Conservation (phyloP, 495 filamentous ascomycete genomes). For the Aspergillus asperescens region DNA sequence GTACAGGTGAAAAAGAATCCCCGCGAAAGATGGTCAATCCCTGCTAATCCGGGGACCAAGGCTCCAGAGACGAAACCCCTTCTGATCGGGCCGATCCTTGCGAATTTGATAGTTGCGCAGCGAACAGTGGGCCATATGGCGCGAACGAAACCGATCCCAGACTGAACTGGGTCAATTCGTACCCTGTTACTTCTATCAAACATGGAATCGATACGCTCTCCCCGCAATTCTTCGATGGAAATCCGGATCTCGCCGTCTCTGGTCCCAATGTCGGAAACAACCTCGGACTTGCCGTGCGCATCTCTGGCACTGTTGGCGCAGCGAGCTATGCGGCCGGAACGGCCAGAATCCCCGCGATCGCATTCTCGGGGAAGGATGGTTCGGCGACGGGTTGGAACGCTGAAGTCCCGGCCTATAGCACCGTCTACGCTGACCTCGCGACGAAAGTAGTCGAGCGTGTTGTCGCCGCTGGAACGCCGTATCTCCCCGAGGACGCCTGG, state of each 20-base stretch:
- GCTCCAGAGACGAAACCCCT: slow-evolving; percentile 49
- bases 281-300: slow-evolving; percentile 43
- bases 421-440: slow-evolving; percentile 57
- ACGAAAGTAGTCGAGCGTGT: slow-evolving; percentile 50
- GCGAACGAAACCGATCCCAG: slow-evolving; percentile 50
- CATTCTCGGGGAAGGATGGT: slow-evolving; percentile 53
- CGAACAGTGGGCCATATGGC: slow-evolving; percentile 49
- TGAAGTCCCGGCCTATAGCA: slow-evolving; percentile 44
- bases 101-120: slow-evolving; percentile 55
- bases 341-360: slow-evolving; percentile 55
- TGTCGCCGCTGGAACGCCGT: slow-evolving; percentile 51
- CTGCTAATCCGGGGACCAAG: slow-evolving; percentile 10
- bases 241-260: slow-evolving; percentile 55
- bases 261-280: slow-evolving; percentile 62
- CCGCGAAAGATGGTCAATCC: too few relatives aligned
- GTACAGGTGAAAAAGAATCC: slow-evolving; percentile 40
- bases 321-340: slow-evolving; percentile 52
- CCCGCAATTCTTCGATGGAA: slow-evolving; percentile 45
- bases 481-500: slow-evolving; percentile 53
- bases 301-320: slow-evolving; percentile 61
- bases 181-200: slow-evolving; percentile 58
- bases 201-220: slow-evolving; percentile 55
- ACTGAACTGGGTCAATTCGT: slow-evolving; percentile 67
- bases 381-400: slow-evolving; percentile 49
- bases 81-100: slow-evolving; percentile 41